phyloP scores from a whole-genome alignment of 805 yeast species.

The Dipodascus geniculatus region DNA sequence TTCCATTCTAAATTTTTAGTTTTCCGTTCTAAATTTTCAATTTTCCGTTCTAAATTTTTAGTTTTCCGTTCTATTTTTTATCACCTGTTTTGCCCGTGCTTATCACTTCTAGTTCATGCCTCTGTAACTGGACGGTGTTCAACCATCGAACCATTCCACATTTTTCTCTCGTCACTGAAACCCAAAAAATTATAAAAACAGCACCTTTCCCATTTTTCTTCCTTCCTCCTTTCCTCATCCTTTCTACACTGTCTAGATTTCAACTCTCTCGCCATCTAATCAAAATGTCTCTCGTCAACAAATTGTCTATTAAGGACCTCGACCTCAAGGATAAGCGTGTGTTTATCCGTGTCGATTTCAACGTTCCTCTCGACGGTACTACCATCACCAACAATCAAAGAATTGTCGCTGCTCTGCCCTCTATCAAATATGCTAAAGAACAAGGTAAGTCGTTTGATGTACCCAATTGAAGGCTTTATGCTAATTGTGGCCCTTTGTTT shows the following conservation, averaged over 20 bases:
- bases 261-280: not conserved
- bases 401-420: conserved; percentile 98
- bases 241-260: not conserved
- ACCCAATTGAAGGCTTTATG: not conserved
- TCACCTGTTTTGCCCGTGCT: too few relatives aligned
- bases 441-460: conserved; percentile 28
- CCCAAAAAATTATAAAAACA: not conserved
- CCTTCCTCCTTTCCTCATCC: not conserved
- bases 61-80: too few relatives aligned
- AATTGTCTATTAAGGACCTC: conserved; percentile 87
- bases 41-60: too few relatives aligned
- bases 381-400: conserved; percentile 99
- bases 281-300: conserved; percentile 82
- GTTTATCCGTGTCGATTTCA: conserved; percentile 86
- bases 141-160: not conserved
- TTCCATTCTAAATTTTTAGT: too few relatives aligned
- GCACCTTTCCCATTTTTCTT: not conserved
- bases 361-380: conserved; percentile 67
- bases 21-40: too few relatives aligned
- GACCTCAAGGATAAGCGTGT: conserved; percentile 85
- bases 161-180: not conserved
- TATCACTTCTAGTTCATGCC: too few relatives aligned
- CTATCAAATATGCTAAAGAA: conserved; percentile 88
- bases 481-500: not conserved
- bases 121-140: too few relatives aligned